Base-by-base conservation (phyloP, 2,329 filamentous ascomycete genomes). In the Sphaerulina populicola region DNA sequence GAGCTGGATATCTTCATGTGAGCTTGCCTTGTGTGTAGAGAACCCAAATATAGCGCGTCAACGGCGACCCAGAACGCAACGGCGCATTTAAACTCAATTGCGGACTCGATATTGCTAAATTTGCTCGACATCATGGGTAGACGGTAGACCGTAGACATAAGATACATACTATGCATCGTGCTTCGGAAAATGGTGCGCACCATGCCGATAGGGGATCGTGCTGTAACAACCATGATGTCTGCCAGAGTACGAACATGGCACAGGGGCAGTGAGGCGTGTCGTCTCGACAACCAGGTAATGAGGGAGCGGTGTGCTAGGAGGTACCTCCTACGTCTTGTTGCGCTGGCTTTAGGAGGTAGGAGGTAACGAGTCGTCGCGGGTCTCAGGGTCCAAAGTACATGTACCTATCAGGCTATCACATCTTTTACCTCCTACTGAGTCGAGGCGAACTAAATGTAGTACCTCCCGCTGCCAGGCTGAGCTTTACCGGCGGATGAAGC, bases 31-130 rank as follows among this genome's bases (percentile, higher is more conserved):
- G 15, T n/a, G 47, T 45, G 50, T 44, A 42, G 40, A 33, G 38
- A 39, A 36, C 37, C 38, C 31, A 27, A 45, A 51, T 46, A 56
- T 53, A 53, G 51, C 46, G 31, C 33, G 43, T 35, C 36, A 47
- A 46, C 36, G 31, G 42, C 35, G 38, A 31, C 23, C 14, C 31
- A 49, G 47, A 38, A 43, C 31, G 33, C 35, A 31, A 47, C 27
- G 45, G 27, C 36, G 15, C 18, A 36, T 41, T 29, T 7, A 5
- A 27, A 23, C 21, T 27, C 7, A 8, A 41, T 41, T 23, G 11
- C 23, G 0, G 5, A 27, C 23, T 27, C 23, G 23, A 27, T 27
- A 27, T 27, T 27, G 23, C 2, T 27, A 4, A 6, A 6, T 27
- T 27, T 1, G 23, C 23, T 27, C 23, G 6, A 4, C 4, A 27